Base-by-base conservation (phyloP, 2,329 filamentous ascomycete genomes). In the Graphilbum sp. region DNA sequence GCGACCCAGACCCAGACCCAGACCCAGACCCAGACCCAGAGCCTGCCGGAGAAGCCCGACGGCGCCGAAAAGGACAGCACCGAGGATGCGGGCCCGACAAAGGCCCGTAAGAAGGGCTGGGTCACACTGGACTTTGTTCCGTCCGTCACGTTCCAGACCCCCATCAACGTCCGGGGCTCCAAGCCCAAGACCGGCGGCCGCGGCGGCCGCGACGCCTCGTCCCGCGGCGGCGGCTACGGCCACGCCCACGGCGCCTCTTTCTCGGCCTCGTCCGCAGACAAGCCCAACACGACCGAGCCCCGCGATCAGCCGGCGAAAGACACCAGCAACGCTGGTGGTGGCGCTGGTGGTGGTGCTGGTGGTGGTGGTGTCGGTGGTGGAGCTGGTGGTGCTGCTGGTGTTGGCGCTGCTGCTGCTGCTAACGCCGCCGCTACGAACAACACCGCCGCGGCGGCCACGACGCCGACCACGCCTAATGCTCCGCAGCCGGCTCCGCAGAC, bases 81-180 rank as follows among this genome's bases (percentile, higher is more conserved):
- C 44, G 75, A 69, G n/a, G 60, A 74, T 39, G 49, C 66, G 52
- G 49, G 55, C 47, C 48, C 60, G 42, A 50, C 51, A 35, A 70
- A 69, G 50, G 51, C 60, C 19, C 49, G 72, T 63, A 56, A 77
- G 68, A 92, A 92, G 63, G 75, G 81, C 51, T 96, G 90, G 88
- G 76, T 83, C 41, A 70, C 76, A 1, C 72, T 95, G 41, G 74
- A 79, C 25, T 88, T 87, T 51, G 84, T 83, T 12, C 88, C 86
- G 9, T 79, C 75, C 13, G 85, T 90, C 35, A 77, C 78, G 41
- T 96, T 93, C 58, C 80, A 84, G 54, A 95, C 90, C 1, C 84
- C 81, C 21, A 57, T 94, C 13, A 60, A 58, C 16, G 35, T 37
- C 34, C 66, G 68, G 44, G 59, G 60, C 38, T 54, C 63, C 24